phyloP scores from a whole-genome alignment of 805 yeast species.

The Brettanomyces sp. region DNA sequence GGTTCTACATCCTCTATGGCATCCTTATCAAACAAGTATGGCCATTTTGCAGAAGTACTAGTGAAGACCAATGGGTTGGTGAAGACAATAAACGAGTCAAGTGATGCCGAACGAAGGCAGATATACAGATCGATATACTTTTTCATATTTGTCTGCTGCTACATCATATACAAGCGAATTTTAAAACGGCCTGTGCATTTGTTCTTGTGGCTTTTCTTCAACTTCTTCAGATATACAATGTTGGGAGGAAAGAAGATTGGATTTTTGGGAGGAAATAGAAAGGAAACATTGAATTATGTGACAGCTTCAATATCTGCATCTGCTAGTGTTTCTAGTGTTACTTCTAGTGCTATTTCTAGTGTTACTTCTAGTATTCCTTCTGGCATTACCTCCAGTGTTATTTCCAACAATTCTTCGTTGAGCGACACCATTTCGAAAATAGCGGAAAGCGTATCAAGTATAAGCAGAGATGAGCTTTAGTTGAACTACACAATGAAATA shows the following conservation, averaged over 20 bases:
- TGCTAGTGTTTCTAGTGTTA: neutral
- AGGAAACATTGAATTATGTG: neutral
- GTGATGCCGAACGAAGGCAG: slow-evolving; percentile 36
- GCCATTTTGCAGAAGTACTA: slow-evolving; percentile 32
- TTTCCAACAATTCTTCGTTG: too few relatives aligned
- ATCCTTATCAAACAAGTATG: slow-evolving; percentile 32
- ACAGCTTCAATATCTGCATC: neutral
- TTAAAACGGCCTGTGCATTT: slow-evolving; percentile 34
- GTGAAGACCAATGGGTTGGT: slow-evolving; percentile 36
- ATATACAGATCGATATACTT: slow-evolving; percentile 40
- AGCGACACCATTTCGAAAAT: too few relatives aligned
- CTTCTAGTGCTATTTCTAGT: neutral
- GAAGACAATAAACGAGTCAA: slow-evolving; percentile 42
- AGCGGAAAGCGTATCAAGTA: too few relatives aligned
- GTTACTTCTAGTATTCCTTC: too few relatives aligned
- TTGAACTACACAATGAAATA: too few relatives aligned
- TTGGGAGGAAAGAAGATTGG: slow-evolving; percentile 1
- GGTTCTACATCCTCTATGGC: slow-evolving; percentile 35
- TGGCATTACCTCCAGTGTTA: too few relatives aligned
- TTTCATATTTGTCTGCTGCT: slow-evolving; percentile 33
- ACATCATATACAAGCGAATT: slow-evolving; percentile 43
- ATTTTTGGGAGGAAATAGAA: neutral
- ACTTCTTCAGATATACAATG: slow-evolving; percentile 8
- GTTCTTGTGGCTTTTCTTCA: slow-evolving; percentile 37
- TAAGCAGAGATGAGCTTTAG: too few relatives aligned